Conservation (phyloP, 2,329 filamentous ascomycete species). For the Aspergillus sp. region DNA sequence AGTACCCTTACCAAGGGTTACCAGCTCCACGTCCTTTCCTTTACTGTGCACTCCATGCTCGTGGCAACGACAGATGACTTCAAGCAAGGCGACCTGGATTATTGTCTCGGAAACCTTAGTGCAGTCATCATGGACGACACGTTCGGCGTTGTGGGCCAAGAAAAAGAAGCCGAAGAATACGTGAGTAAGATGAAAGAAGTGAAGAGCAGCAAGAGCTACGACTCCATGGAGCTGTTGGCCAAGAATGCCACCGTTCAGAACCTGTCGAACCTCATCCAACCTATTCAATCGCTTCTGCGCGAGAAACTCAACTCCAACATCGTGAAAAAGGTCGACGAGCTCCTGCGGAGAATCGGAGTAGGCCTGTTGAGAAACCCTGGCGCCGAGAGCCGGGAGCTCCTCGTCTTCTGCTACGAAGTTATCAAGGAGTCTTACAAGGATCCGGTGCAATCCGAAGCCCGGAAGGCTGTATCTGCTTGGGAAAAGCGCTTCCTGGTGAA, state of each 20-base stretch:
- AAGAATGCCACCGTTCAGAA: constrained; percentile 74
- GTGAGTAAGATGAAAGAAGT: constrained; percentile 95
- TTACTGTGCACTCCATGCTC: constrained; percentile 88
- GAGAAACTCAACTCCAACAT: constrained; percentile 82
- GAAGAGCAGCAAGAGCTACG: constrained; percentile 96
- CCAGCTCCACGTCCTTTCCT: constrained; percentile 92
- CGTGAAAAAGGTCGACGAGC: constrained; percentile 85
- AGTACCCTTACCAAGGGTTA: constrained; percentile 82
- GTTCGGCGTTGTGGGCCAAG: constrained; percentile 86
- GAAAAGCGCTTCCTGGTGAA: constrained; percentile 71
- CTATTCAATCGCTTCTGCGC: constrained; percentile 73
- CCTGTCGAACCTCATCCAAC: constrained; percentile 72
- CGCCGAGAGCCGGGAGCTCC: constrained; percentile 73
- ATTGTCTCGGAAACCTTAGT: constrained; percentile 76
- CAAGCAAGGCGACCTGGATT: constrained; percentile 80
- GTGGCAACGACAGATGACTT: constrained; percentile 71
- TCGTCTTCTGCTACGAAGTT: constrained; percentile 95
- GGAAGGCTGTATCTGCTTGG: constrained; percentile 25
- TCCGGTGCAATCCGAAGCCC: constrained; percentile 44
- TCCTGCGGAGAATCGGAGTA: constrained; percentile 77
- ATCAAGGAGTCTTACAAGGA: constrained; percentile 81
- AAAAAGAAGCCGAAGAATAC: constrained; percentile 97
- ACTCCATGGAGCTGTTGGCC: constrained; percentile 91
- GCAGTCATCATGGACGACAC: constrained; percentile 95
- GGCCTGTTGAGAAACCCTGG: constrained; percentile 81